Evolutionary conservation across 208 protist species (phyloP).

Genomic region (Herpetomonas samuelpessoai): DNA sequence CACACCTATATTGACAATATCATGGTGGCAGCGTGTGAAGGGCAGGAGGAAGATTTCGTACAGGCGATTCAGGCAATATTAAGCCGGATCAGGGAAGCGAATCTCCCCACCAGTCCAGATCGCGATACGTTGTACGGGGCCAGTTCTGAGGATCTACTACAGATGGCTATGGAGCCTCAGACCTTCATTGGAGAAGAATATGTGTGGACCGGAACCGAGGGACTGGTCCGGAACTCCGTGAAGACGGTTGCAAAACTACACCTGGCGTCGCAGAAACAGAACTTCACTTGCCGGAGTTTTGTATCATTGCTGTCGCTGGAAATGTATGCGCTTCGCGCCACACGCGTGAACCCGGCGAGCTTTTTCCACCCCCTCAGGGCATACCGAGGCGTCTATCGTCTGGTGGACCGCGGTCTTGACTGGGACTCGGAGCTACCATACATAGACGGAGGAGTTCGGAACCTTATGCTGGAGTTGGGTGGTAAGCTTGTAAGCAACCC

Average conservation of each 20-base stretch:
- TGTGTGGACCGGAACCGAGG: conserved; percentile 12
- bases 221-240: conserved; percentile 18
- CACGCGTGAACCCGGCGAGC: conserved; percentile 7
- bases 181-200: conserved; percentile 19
- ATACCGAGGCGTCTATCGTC: conserved; percentile 2
- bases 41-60: too few species aligned
- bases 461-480: neutral
- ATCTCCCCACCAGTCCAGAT: too few species aligned
- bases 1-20: too few species aligned
- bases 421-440: conserved; percentile 1
- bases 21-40: too few species aligned
- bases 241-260: conserved; percentile 24
- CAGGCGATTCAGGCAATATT: too few species aligned
- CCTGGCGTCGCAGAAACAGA: neutral
- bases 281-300: conserved; percentile 8
- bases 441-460: neutral
- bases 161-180: conserved; percentile 3
- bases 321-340: conserved; percentile 16
- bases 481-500: conserved; percentile 1
- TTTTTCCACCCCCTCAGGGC: conserved; percentile 6
- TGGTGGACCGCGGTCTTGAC: neutral
- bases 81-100: too few species aligned
- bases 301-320: conserved; percentile 7
- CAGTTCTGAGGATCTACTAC: conserved; percentile 12
- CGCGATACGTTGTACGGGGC: too few species aligned